Evolutionary conservation across 148 eudicot genomes (phyloP), one percentile per base, ranked within the genome.

Genomic region (Pharnaceum exiguum): DNA sequence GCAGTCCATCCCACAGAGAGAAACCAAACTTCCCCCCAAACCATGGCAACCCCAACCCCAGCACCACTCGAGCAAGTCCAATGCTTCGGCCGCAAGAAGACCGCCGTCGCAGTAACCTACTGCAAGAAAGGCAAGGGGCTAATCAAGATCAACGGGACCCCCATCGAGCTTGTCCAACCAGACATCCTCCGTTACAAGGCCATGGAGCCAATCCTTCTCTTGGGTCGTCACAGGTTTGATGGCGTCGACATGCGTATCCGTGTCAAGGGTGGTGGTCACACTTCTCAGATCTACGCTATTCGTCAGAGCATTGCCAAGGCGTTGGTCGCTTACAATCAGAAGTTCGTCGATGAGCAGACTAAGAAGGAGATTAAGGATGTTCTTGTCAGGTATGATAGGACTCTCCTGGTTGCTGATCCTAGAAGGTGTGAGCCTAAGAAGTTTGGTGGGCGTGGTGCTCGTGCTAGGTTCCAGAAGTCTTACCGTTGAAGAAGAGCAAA

Each of bases 371-470:
- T 71, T 10, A 71, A 54, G 56, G 62, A 71, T 25, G 47, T 71
- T 28, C 51, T 71, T 22, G 62, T 53, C 11, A 66, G 71, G 67
- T 71, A 65, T 48, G 71, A 71, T 19, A 23, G 71, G 30, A 71
- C 76, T 27, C 60, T 71, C 32, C 70, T 71, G 29, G 75, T 65
- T 26, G 75, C 75, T 52, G 75, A 71, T 52, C 70, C 65, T 2
- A 36, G 75, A 2, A 38, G 70, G 6, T 71, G 75, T 37, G 75
- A 71, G 65, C 70, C 75, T 13, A 71, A 71, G 75, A 71, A 71
- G 70, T 71, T 71, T 60, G 75, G 75, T 35, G 75, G 75, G 1
- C 75, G 75, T 43, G 70, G 75, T 59, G 74, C 74, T 35, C 52
- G 69, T 31, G 38, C 74, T 51, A 33, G 69, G 31, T 63, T 70